Evolutionary conservation across 2,329 filamentous ascomycete genomes (phyloP), one percentile per base, ranked within the genome.

Genomic region (Pseudocercospora vitis): DNA sequence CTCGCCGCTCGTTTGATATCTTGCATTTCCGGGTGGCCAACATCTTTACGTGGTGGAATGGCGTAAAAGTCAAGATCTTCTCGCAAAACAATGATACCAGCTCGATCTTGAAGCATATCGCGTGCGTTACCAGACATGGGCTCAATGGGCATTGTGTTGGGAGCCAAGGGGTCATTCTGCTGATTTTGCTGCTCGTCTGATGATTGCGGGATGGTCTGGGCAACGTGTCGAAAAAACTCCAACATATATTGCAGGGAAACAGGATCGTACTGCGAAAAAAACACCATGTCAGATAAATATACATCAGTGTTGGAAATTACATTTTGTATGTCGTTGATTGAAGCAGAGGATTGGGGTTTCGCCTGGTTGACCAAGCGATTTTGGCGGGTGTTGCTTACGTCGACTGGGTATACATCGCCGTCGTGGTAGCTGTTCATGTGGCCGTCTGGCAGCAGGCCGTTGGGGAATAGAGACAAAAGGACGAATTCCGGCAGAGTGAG

Each of bases 21-120:
- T 53, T 96, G 89, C 92, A 99, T 97, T 66, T 96, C 90, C 18
- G 82, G 75, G 64, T 92, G 89, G 60, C 85, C 84, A 63, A 99
- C 95, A 58, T 95, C 88, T 31, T 87, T 76, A 56, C 82, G 81
- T 28, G 94, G 94, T 28, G 94, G 94, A 59, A 99, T 97, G 40
- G 85, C 90, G 70, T 99, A 99, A 70, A 99, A 99, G 73, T 99
- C 94, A 39, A 99, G 81, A 67, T 99, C 94, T 72, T 99, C 94
- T 44, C 94, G 82, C 57, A 99, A 78, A 29, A 99, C 94, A 65
- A 99, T 99, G 73, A 99, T 99, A 14, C 94, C 94, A 14, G 94
- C 94, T 49, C 94, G 81, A 64, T 91, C 84, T 80, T 96, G 80
- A 65, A 94, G 72, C 87, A 90, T 84, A 77, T 95, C 81, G 76